Evolutionary conservation across 2,329 filamentous ascomycete genomes (phyloP), one percentile per base, ranked within the genome.

Genomic region (Monilinia fructicola): DNA sequence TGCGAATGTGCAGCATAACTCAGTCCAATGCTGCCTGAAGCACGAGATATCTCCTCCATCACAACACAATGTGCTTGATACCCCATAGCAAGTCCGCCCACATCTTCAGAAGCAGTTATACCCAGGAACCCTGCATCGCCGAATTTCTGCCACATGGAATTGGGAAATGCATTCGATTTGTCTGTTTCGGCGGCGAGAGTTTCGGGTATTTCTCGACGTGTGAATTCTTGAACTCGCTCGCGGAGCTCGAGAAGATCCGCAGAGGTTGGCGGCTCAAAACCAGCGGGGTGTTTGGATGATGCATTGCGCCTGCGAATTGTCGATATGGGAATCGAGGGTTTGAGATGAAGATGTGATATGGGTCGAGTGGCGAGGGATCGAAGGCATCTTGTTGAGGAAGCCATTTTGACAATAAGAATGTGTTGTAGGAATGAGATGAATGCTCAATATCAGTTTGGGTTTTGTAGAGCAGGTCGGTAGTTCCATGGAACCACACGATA

Each of bases 31-130:
- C 88, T 91, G 18, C 81, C 93, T 63, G 90, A 94, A 3, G 94
- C 94, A 67, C 94, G 85, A 66, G 90, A 95, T 53, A 99, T 83
- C 82, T 98, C 95, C 79, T 99, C 95, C 87, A 98, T 90, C 55
- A 97, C 92, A 9, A 97, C 83, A 76, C 92, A 96, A 80, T 99
- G 95, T 54, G 95, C 94, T 81, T 98, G 94, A 79, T 98, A 99
- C 14, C 95, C 95, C 87, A 98, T 90, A 1, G 84, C 91, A 55
- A 98, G 79, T 2, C 94, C 95, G 48, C 95, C 95, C 63, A 95
- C 92, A 66, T 92, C 90, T 79, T 97, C 93, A 74, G 97, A 92
- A 23, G 92, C 95, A 11, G 95, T 98, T 74, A 97, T 91, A 67
- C 95, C 95, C 38, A 98, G 84, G 73, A 98, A 90, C 9, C 91